Evolutionary conservation across 2,329 filamentous ascomycete genomes (phyloP), one percentile per base, ranked within the genome.

Genomic region (Pyricularia grisea): DNA sequence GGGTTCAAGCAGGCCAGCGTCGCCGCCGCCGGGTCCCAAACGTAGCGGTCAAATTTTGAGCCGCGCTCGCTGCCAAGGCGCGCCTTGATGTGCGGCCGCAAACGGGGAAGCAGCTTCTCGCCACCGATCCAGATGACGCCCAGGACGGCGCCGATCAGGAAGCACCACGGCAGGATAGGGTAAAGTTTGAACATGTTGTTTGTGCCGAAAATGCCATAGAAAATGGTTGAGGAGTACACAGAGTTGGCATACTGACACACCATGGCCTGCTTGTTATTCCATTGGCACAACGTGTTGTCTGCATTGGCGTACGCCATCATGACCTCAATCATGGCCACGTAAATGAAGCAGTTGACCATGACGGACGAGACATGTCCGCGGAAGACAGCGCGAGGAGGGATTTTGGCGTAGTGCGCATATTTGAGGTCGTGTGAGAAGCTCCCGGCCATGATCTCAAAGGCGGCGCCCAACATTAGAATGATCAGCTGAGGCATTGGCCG

Each of bases 351-450:
- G 9, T 77, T 79, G 70, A 80, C 75, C 69, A 84, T 73, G 61
- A 82, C 82, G 60, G 81, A 81, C 55, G 77, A 78, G n/a, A 84
- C 78, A 72, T 84, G 76, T 66, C 75, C 74, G 31, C 79, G 72
- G 73, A 80, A 81, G 7, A 81, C 77, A 27, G 79, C 77, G 25
- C 80, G 74, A 12, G 79, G 80, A 7, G 80, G 74, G 68, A 81
- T 79, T 73, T 81, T 80, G 75, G 75, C 75, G 73, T 82, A 82
- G 70, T 80, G 79, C 3, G 77, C 79, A 74, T 80, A 78, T 71
- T 81, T 81, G 66, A 78, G 78, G 72, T 81, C 79, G 68, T 76
- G 74, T 74, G 75, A 78, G 12, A 71, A 67, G 42, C 36, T 23
- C 10, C 66, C 66, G 2, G 66, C 66, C 66, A 67, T 67, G 20